Evolutionary conservation across 108 stramenopile species (phyloP).

Genomic region (Nitzschia sp.): DNA sequence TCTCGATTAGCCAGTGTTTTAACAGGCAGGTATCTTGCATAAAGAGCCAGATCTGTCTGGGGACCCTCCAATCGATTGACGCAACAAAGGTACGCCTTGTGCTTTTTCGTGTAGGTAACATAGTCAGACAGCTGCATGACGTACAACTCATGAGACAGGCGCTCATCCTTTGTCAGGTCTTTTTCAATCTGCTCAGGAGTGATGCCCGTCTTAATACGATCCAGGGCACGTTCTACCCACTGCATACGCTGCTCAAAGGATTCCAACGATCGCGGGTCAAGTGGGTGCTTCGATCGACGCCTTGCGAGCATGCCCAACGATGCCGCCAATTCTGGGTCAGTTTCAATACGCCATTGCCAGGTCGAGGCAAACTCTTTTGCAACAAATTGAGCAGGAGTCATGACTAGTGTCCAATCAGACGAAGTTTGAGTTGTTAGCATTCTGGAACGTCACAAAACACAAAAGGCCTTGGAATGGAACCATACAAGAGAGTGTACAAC

Average conservation of each 20-base stretch:
- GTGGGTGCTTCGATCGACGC: constrained; percentile 46
- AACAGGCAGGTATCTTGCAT: constrained; percentile 49
- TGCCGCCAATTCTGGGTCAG: constrained; percentile 54
- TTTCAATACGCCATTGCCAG: constrained; percentile 48
- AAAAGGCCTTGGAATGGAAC: too few relatives aligned
- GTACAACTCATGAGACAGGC: constrained; percentile 42
- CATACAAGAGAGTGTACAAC: too few relatives aligned
- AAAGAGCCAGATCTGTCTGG: constrained; percentile 51
- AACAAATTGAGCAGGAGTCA: constrained; percentile 23
- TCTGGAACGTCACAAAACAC: not conserved
- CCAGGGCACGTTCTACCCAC: constrained; percentile 42
- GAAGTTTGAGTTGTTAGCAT: not conserved
- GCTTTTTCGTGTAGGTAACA: constrained; percentile 32
- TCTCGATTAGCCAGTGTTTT: constrained; percentile 33
- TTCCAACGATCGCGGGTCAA: constrained; percentile 49
- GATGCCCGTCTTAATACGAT: constrained; percentile 24
- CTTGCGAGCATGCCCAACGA: constrained; percentile 45
- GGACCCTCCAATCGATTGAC: constrained; percentile 60
- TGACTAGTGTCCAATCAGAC: not conserved
- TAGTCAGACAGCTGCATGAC: constrained; percentile 46
- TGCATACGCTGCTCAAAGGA: constrained; percentile 39
- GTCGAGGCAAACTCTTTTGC: constrained; percentile 36
- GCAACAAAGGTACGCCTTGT: constrained; percentile 50
- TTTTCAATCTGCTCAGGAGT: constrained; percentile 16
- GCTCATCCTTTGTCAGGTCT: constrained; percentile 17